Evolutionary conservation across 2,329 filamentous ascomycete species (phyloP), one percentile per base, ranked within the genome.

Genomic region (Fusarium decemcellulare): DNA sequence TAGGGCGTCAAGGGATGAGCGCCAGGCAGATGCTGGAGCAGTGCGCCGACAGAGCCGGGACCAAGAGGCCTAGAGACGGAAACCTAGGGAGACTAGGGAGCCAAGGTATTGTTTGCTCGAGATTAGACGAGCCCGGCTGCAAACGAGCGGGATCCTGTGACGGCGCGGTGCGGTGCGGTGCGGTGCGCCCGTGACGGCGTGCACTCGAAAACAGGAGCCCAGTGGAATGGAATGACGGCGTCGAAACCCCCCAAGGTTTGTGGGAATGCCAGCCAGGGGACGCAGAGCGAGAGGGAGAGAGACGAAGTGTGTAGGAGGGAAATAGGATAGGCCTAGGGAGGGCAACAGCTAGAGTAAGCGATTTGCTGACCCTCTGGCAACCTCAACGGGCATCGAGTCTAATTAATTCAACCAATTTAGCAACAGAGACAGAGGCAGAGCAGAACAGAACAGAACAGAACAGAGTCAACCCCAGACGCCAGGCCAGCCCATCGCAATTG

Each of bases 221-320:
- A 47, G 8, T 16, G 14, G 50, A 43, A 15, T 30, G 36, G 51
- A 39, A 53, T 16, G 37, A 50, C 34, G 34, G 47, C n/a, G 47
- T 50, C 47, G 48, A 52, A 52, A 52, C 32, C 15, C 29, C 27
- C 23, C 43, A 34, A 34, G 32, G 23, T 47, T 32, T 34, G 46
- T 50, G 46, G 32, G 34, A 50, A 34, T 18, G 37, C 34, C 47
- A 27, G 46, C 18, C 48, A 52, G 48, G 48, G 48, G 36, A 30
- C 18, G 8, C 14, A 15, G 32, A 27, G 5, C 11, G 46, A 15
- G 23, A 16, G 23, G 29, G 29, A 40, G 37, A 16, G 37, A 39
- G 37, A 8, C 12, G 37, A 15, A n/a, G 39, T 18, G n/a, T 42
- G 39, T 42, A 18, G 15, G 8, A 42, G 39, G 39, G 16, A 18